Base-by-base conservation (phyloP, 2,329 filamentous ascomycete genomes). In the Talaromyces atroroseus region DNA sequence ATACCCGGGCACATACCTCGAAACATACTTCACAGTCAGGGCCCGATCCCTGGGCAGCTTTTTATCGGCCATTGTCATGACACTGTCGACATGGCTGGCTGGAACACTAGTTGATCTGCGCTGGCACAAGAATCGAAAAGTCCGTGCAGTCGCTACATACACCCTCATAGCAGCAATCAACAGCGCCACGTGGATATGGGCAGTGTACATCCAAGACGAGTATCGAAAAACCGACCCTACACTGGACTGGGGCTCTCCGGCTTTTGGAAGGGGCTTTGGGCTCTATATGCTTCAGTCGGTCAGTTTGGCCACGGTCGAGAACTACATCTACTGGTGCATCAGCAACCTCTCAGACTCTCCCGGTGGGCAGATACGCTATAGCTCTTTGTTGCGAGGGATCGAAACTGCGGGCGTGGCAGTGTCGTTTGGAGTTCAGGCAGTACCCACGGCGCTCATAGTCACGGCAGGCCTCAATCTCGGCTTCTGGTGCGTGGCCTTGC, bases 1-100 rank as follows among this genome's bases (percentile, higher is more conserved):
- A 0, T 81, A 82, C 24, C 68, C 79, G 21, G 77, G 78, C 6
- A 80, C 80, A 18, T 82, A 81, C 61, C 70, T 81, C 16, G 76
- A 78, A 10, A 76, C 73, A 24, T 81, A 81, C 66, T 80, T 80
- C 60, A 78, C 76, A 3, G 78, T 81, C 2, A 73, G 79, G 2
- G 67, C 78, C 0, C 68, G 78, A 2, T 75, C 78, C 1, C 67
- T 81, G 2, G 75, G 74, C 0, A 73, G 77, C 20, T 63, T 65
- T 0, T 60, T 81, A 44, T 71, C 71, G 0, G 78, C 78, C 0
- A 77, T 77, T 5, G 65, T 81, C 23, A 75, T 70, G 1, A 78
- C 77, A 0, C 73, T 75, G 0, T 64, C 78, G 74, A 63, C 55
- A 7, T 57, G 55, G 55, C 36, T 57, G 26, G 45, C 44, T 1